Conservation (phyloP, 78 protist genomes). For the Chrysochromulina tobinii region DNA sequence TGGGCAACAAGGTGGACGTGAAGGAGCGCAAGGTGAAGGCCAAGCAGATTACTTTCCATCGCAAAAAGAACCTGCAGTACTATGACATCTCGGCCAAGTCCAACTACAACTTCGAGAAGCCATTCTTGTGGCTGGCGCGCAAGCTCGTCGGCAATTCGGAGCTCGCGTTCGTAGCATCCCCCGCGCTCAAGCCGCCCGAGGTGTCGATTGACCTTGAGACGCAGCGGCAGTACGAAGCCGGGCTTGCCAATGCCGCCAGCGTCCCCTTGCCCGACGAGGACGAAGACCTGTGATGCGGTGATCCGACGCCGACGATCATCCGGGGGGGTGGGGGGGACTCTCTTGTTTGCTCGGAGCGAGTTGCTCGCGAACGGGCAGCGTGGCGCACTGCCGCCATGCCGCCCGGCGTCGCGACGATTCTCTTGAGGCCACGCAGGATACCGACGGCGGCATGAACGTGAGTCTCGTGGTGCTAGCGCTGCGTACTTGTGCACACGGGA, state of each 20-base stretch:
- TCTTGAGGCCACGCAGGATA: too few species aligned
- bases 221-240: slow-evolving; percentile 60
- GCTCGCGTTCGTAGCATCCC: slow-evolving; percentile 75
- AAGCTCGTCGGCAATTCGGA: slow-evolving; percentile 57
- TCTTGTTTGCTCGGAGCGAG: too few species aligned
- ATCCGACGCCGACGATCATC: too few species aligned
- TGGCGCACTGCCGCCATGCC: too few species aligned
- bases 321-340: too few species aligned
- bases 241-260: slow-evolving; percentile 49
- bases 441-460: too few species aligned
- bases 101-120: slow-evolving; percentile 99
- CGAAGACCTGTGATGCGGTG: not conserved
- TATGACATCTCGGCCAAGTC: slow-evolving; percentile 97
- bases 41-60: slow-evolving; percentile 96
- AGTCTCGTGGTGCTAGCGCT: too few species aligned
- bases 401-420: too few species aligned
- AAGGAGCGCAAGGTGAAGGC: slow-evolving; percentile 97
- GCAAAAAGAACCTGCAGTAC: slow-evolving; percentile 94
- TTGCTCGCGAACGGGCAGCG: too few species aligned
- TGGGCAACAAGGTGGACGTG: slow-evolving; percentile 99
- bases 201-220: slow-evolving; percentile 29
- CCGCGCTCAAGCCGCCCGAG: slow-evolving; percentile 77
- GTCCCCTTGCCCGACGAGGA: slow-evolving; percentile 50
- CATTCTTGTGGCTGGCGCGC: slow-evolving; percentile 96
- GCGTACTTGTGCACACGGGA: too few species aligned